Percentiles rank a stretch among this genome's conserved stretches.
phyloP scores from a whole-genome alignment of 805 yeast genomes.

The Nakazawaea wyomingensis region DNA sequence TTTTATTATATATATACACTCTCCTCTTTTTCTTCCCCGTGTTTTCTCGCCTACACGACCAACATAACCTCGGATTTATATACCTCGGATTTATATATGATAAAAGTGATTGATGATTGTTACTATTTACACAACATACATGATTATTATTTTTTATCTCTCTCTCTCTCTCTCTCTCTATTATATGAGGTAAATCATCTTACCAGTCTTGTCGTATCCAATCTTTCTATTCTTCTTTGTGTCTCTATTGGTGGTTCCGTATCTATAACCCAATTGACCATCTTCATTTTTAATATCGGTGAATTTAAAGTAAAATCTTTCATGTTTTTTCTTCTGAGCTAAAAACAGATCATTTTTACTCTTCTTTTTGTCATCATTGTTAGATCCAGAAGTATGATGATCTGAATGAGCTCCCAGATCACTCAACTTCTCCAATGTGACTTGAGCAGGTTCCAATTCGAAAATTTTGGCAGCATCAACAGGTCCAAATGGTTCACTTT shows the following conservation, averaged over 20 bases:
- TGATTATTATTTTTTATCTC: neutral
- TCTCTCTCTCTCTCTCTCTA: neutral
- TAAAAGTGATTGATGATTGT: too few species aligned
- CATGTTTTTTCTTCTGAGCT: constrained; percentile 37
- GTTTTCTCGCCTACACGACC: too few species aligned
- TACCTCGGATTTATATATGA: neutral
- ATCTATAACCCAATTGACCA: constrained; percentile 69
- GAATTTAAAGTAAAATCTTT: constrained; percentile 67
- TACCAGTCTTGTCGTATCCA: constrained; percentile 66
- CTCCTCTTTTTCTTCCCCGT: too few species aligned
- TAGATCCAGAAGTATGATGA: constrained; percentile 19
- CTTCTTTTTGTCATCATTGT: constrained; percentile 13
- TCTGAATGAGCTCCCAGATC: constrained; percentile 49
- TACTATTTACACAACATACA: too few species aligned
- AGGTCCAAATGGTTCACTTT: constrained; percentile 93
- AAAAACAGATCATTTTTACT: constrained; percentile 35
- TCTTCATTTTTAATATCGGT: constrained; percentile 67
- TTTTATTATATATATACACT: too few species aligned
- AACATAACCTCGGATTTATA: too few species aligned
- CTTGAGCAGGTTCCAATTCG: constrained; percentile 83
- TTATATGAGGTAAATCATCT: constrained; percentile 31
- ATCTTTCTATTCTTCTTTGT: constrained; percentile 78
- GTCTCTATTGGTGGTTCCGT: constrained; percentile 88
- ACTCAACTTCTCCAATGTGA: constrained; percentile 65
- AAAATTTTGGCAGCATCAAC: constrained; percentile 86